phyloP scores from a whole-genome alignment of 2,329 filamentous ascomycete species.

The Penicillium sp. region DNA sequence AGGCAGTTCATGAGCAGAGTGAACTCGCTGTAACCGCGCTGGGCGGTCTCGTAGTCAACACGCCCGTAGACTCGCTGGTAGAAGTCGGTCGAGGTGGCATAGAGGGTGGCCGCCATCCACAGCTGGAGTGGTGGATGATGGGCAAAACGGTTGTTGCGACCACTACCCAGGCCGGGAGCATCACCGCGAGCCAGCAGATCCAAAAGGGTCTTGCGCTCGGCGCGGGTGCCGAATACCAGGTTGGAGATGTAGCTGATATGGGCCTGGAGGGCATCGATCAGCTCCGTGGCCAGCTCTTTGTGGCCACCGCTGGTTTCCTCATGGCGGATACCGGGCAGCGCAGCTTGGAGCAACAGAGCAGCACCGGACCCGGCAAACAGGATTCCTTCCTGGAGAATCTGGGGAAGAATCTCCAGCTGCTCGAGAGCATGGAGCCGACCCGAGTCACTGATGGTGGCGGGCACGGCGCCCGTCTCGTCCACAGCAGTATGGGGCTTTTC shows the following conservation, averaged over 20 bases:
- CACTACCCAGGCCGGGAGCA: slow-evolving; percentile 21
- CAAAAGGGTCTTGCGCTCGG: slow-evolving; percentile 31
- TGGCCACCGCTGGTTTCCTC: slow-evolving; percentile 12
- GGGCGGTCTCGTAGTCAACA: slow-evolving; percentile 31
- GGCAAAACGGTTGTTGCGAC: slow-evolving; percentile 24
- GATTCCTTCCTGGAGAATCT: slow-evolving; percentile 37
- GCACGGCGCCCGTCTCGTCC: not conserved
- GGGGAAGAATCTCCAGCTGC: slow-evolving; percentile 34
- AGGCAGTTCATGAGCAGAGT: slow-evolving; percentile 28
- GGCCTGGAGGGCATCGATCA: slow-evolving; percentile 31
- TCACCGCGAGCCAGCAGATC: slow-evolving; percentile 23
- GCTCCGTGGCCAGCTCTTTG: slow-evolving; percentile 27
- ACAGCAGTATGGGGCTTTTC: slow-evolving; percentile 13
- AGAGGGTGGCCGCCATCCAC: slow-evolving; percentile 37
- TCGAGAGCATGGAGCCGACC: slow-evolving; percentile 31
- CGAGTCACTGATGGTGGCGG: slow-evolving; percentile 11
- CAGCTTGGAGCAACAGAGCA: slow-evolving; percentile 35
- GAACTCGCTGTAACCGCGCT: slow-evolving; percentile 34
- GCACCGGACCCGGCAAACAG: slow-evolving; percentile 36
- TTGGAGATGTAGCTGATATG: slow-evolving; percentile 36
- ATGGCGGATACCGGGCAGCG: slow-evolving; percentile 27
- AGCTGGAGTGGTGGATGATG: slow-evolving; percentile 24
- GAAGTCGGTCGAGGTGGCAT: slow-evolving; percentile 37
- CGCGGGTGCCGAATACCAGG: slow-evolving; percentile 31
- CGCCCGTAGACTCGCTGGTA: slow-evolving; percentile 38